phyloP scores from a whole-genome alignment of 1,139 yeast genomes.

The Hansenula lynferdii region DNA sequence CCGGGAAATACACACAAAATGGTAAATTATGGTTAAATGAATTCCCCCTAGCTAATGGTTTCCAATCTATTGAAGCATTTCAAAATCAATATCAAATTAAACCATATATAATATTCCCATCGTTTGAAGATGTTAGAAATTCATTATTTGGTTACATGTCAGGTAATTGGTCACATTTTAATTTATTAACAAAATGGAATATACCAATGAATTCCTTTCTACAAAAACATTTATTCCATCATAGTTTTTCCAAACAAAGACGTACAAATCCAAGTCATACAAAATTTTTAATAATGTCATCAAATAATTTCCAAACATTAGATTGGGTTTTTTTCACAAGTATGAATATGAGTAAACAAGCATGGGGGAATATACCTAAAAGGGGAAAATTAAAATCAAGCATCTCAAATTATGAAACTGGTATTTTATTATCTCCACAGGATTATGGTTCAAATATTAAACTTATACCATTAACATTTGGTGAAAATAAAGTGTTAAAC shows the following conservation, averaged over 20 bases:
- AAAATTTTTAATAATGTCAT: constrained; percentile 42
- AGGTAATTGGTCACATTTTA: constrained; percentile 55
- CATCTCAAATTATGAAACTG: constrained; percentile 45
- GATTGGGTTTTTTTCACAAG: constrained; percentile 67
- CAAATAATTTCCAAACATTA: constrained; percentile 41
- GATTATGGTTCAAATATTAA: constrained; percentile 19
- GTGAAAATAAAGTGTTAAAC: constrained; percentile 20
- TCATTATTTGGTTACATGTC: constrained; percentile 42
- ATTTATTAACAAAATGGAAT: constrained; percentile 26
- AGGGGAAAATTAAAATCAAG: constrained; percentile 3
- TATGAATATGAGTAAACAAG: constrained; percentile 60
- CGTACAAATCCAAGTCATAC: constrained; percentile 37
- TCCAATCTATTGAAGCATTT: constrained; percentile 25
- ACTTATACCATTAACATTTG: constrained; percentile 33
- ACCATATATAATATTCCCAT: constrained; percentile 44
- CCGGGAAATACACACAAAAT: constrained; percentile 9
- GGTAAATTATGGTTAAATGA: neutral
- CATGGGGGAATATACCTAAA: constrained; percentile 51
- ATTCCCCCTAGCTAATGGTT: constrained; percentile 30
- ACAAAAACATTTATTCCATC: constrained; percentile 15
- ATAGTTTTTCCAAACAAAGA: constrained; percentile 25
- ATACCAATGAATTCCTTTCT: constrained; percentile 8
- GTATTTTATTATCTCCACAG: constrained; percentile 40
- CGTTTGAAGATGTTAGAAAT: constrained; percentile 40
- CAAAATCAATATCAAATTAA: constrained; percentile 26